A percentile compares a stretch with the other conserved stretches of the same genome.
phyloP scores from a whole-genome alignment of 768 basidiomycete species.

The Trametopsis cervina region DNA sequence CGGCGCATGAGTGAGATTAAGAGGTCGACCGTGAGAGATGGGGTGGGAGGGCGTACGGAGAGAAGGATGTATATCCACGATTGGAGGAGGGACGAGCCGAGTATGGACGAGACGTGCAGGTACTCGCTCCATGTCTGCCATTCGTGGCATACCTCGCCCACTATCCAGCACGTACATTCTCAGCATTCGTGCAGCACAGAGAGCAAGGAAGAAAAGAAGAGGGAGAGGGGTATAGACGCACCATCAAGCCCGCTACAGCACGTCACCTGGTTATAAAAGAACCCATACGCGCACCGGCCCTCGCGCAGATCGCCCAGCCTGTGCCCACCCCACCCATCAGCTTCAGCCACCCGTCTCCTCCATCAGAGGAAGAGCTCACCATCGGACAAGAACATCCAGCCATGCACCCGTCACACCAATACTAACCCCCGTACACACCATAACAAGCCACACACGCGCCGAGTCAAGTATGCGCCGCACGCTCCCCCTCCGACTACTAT shows the following conservation, averaged over 20 bases:
- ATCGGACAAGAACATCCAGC: conserved; percentile 69
- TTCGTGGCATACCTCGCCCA: conserved; percentile 58
- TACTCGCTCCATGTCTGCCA: conserved; percentile 68
- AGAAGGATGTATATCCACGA: conserved; percentile 56
- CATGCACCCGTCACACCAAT: conserved; percentile 65
- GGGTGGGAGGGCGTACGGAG: conserved; percentile 38
- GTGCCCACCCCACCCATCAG: too few relatives aligned
- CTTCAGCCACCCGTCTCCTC: too few relatives aligned
- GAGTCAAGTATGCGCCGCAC: conserved; percentile 50
- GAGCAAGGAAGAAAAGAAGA: not conserved
- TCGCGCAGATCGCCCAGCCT: conserved; percentile 68
- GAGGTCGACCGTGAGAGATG: not conserved
- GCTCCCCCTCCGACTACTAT: conserved; percentile 48
- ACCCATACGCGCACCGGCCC: conserved; percentile 59
- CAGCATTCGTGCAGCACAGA: conserved; percentile 3
- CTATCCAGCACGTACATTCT: too few relatives aligned
- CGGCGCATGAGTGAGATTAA: not conserved
- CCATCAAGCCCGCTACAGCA: conserved; percentile 63
- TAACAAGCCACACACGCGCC: conserved; percentile 58
- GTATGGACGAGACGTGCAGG: conserved; percentile 44
- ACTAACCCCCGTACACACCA: conserved; percentile 57
- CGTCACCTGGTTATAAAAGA: conserved; percentile 65
- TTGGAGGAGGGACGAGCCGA: conserved; percentile 58
- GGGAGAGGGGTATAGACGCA: conserved; percentile 23
- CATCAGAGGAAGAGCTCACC: conserved; percentile 39